phyloP scores from a whole-genome alignment of 176 grass and related monocot species.

The Pontederia crassipes region DNA sequence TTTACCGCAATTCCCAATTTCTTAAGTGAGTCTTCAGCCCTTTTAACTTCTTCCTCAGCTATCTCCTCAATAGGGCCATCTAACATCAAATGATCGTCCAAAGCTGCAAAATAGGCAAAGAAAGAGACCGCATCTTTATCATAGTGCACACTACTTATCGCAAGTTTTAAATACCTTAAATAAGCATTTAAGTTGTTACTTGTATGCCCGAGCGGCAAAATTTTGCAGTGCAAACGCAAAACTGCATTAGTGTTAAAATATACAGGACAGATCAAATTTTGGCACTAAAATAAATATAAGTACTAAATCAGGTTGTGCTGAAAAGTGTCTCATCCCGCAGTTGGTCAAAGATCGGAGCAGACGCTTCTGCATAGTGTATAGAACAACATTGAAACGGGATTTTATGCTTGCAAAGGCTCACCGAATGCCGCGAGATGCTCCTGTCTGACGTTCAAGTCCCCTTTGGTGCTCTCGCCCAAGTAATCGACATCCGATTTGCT shows the following conservation, averaged over 20 bases:
- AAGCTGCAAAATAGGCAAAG: constrained; percentile 34
- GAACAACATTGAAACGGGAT: neutral
- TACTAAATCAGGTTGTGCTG: too few species aligned
- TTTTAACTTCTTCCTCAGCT: constrained; percentile 65
- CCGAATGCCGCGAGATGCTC: constrained; percentile 60
- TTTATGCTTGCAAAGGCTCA: constrained; percentile 27
- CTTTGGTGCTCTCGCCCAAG: constrained; percentile 90
- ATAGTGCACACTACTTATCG: neutral
- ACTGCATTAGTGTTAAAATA: too few species aligned
- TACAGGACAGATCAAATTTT: too few species aligned
- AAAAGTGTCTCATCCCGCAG: too few species aligned
- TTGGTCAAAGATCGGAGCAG: neutral
- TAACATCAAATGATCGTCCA: constrained; percentile 37
- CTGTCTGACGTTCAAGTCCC: constrained; percentile 71
- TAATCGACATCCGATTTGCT: constrained; percentile 80
- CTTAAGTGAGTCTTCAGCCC: constrained; percentile 61
- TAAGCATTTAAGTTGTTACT: too few species aligned
- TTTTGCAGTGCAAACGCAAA: too few species aligned
- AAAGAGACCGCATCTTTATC: neutral
- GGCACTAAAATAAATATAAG: too few species aligned
- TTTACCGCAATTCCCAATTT: constrained; percentile 79
- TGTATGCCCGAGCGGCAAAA: too few species aligned
- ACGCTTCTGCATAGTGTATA: neutral
- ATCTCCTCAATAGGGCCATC: constrained; percentile 93
- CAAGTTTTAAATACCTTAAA: too few species aligned